A percentile compares a stretch with the other conserved stretches of the same genome.
phyloP scores from a whole-genome alignment of 75 land plant genomes.

The Picea sitchensis region DNA sequence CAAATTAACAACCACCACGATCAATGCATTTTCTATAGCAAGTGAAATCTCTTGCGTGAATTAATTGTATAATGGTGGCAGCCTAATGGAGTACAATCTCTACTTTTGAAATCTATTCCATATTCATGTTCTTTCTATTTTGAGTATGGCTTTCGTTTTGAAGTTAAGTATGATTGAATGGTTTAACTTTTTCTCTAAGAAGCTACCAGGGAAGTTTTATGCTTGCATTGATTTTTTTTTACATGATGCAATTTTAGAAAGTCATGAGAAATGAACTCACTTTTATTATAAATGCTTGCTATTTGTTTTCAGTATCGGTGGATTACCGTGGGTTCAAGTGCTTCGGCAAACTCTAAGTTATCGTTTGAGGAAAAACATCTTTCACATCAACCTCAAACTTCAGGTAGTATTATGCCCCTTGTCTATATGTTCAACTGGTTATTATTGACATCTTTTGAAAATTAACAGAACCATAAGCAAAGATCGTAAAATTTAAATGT shows the following conservation, averaged over 20 bases:
- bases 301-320: constrained; percentile 65
- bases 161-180: neutral
- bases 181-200: neutral
- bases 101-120: too few relatives aligned
- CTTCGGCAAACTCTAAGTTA: constrained; percentile 33
- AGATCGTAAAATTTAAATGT: neutral
- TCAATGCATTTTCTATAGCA: too few relatives aligned
- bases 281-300: neutral
- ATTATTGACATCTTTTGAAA: neutral
- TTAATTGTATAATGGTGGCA: too few relatives aligned
- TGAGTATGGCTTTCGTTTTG: neutral
- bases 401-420: constrained; percentile 43
- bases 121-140: neutral
- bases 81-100: too few relatives aligned
- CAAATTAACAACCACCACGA: too few relatives aligned
- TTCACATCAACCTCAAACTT: constrained; percentile 62
- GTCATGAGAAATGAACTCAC: neutral
- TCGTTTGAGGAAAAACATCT: constrained; percentile 87
- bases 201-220: neutral
- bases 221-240: neutral
- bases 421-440: neutral
- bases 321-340: constrained; percentile 57
- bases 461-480: neutral
- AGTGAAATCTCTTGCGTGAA: too few relatives aligned
- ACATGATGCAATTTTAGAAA: neutral